Base-by-base conservation (phyloP, 495 filamentous ascomycete species). In the Tetracladium marchalianum region DNA sequence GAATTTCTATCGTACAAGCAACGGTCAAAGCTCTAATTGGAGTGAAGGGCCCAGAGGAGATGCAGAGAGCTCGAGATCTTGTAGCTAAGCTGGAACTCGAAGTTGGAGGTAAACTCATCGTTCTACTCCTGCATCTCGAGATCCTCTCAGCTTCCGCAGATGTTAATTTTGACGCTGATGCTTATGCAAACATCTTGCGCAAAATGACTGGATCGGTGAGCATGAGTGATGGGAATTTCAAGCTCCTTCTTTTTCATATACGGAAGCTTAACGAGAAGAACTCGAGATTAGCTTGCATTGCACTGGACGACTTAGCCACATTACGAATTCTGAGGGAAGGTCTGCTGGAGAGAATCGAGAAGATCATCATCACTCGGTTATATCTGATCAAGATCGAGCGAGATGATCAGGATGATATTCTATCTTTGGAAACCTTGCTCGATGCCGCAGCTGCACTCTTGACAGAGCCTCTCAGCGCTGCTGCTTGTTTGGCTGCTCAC, bases 101-200 rank as follows among this genome's bases (percentile, higher is more conserved):
- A 49, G 66, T 80, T 34, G 77, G 78, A 9, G 70, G 80, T 41
- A 73, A 73, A 39, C 65, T 84, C 17, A 62, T 80, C 7, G 78
- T 88, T n/a, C 64, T 74, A 1, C 59, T 89, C n/a, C 57, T 93
- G 41, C 78, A 72, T 51, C 69, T 93, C 12, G 82, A 93, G 43
- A 49, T 85, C 16, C 64, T 86, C 1, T 68, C 40, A 31, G 65
- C 50, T 46, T 67, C 52, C 15, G 64, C 60, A 35, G 69, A 54
- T 11, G 69, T 72, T 44, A 51, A 50, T 36, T 75, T 76, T 44
- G 68, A 78, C 44, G 55, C 54, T 24, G 60, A 61, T 13, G 64
- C 65, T 13, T 84, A 81, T 51, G 62, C 64, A 16, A 62, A 67
- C 39, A 60, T 76, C 11, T 49, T 81, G 16, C 62, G 62, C 27